Evolutionary conservation across 2,329 filamentous ascomycete genomes (phyloP).

Genomic region (Monilinia aucupariae): DNA sequence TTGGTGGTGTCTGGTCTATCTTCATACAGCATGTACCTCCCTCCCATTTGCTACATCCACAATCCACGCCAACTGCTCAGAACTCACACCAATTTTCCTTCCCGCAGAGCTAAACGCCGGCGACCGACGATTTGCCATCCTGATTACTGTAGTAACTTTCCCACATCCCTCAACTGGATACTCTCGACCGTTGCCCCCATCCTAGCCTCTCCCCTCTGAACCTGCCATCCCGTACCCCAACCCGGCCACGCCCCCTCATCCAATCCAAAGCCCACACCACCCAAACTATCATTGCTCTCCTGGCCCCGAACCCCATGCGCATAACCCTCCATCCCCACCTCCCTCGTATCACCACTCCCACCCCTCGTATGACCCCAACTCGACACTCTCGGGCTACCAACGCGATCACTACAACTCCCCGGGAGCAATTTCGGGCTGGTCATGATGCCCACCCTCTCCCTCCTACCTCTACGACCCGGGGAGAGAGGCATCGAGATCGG

Average conservation of each 20-base stretch:
- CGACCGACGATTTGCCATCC: not conserved
- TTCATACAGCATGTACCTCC: too few species aligned
- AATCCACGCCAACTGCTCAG: too few species aligned
- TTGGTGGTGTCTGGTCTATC: too few species aligned
- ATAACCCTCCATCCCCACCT: constrained; percentile 18
- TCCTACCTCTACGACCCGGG: constrained; percentile 23
- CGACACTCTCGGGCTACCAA: not conserved
- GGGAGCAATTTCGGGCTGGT: constrained; percentile 24
- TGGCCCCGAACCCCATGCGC: not conserved
- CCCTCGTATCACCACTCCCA: constrained; percentile 13
- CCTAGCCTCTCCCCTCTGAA: constrained; percentile 22
- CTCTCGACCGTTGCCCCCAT: constrained; percentile 24
- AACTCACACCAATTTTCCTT: too few species aligned
- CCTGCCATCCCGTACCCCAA: constrained; percentile 31
- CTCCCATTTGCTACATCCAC: too few species aligned
- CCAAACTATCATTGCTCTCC: constrained; percentile 15
- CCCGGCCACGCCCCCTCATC: constrained; percentile 22
- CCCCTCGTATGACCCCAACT: not conserved
- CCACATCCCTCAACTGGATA: constrained; percentile 32
- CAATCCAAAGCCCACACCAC: constrained; percentile 19
- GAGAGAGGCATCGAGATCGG: constrained; percentile 19
- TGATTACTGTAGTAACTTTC: constrained; percentile 27
- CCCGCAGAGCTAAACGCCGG: not conserved
- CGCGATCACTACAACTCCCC: not conserved
- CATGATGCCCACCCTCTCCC: constrained; percentile 30